Conservation (phyloP, 768 basidiomycete species). For the Phaeotremella fagi region DNA sequence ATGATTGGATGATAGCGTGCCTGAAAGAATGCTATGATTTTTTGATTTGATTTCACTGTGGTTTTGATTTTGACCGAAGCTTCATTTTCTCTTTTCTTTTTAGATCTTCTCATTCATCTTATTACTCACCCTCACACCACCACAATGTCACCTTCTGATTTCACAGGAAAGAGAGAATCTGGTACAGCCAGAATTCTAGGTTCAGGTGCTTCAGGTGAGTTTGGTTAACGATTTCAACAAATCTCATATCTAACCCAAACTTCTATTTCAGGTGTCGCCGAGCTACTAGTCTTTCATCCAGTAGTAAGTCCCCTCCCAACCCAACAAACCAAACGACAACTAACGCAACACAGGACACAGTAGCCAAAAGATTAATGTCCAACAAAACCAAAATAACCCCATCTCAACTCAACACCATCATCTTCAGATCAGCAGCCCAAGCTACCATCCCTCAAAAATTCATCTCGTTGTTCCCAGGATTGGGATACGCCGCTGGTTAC, state of each 20-base stretch:
- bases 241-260: neutral
- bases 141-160: conserved; percentile 44
- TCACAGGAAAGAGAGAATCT: conserved; percentile 59
- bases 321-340: conserved; percentile 49
- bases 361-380: conserved; percentile 98
- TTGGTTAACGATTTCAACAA: neutral
- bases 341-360: conserved; percentile 60
- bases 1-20: neutral
- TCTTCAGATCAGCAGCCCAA: conserved; percentile 79
- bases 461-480: conserved; percentile 87
- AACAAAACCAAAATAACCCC: conserved; percentile 63
- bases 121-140: too few relatives aligned
- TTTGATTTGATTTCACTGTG: neutral
- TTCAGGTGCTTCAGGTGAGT: conserved; percentile 82
- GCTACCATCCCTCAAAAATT: conserved; percentile 66
- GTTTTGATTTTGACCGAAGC: neutral
- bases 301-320: conserved; percentile 40
- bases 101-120: too few relatives aligned
- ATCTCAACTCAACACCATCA: conserved; percentile 63
- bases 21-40: conserved; percentile 6
- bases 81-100: neutral
- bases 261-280: conserved; percentile 72
- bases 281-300: conserved; percentile 90
- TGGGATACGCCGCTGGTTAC: conserved; percentile 98
- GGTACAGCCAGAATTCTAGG: conserved; percentile 84